Evolutionary conservation across 2,329 filamentous ascomycete species (phyloP), one percentile per base, ranked within the genome.

Genomic region (Sclerotinia minor): DNA sequence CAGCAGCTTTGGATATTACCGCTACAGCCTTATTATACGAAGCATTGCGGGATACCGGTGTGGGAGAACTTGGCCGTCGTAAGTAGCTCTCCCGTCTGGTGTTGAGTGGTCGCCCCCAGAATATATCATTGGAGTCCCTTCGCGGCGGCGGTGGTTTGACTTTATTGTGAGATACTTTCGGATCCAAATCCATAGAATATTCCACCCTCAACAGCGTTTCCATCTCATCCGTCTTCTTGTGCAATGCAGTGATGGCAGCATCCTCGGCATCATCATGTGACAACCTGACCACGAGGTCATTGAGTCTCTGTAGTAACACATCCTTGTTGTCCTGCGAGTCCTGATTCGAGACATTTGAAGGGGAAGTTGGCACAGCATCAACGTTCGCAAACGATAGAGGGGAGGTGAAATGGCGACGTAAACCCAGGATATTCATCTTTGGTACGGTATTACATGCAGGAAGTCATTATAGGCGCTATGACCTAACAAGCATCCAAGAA

Each of bases 221-320:
- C 41, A 81, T 77, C 53, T 73, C 75, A 54, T 80, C 78, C 32
- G 81, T 76, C 61, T 79, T 76, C 24, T 73, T 72, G 54, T 79
- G 76, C 15, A 80, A 73, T 19, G 73, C 71, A 17, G 72, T 73
- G 19, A 77, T 71, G 21, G 76, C 74, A n/a, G 69, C 68, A 70
- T 75, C 72, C 49, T 75, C 72, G 2, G 77, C 68, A 38, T 68
- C 69, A 49, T 75, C 70, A 41, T 74, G 70, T 24, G 75, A 74
- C n/a, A 78, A 64, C 26, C 75, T 72, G 32, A 71, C 69, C 3
- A 77, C 76, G 19, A 81, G 70, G 61, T 76, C 76, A 55, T 76
- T 73, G 7, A 80, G 73, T 65, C 77, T 69, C 64, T 78, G 73
- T 24, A 77, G 69, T 7, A 78, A 71, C 13, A 76, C 75, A 70